These are phyloP conservation scores for Alternaria arborescens DNA, from an alignment of 2,329 filamentous ascomycete species.

Conservation along the genomic window DNA sequence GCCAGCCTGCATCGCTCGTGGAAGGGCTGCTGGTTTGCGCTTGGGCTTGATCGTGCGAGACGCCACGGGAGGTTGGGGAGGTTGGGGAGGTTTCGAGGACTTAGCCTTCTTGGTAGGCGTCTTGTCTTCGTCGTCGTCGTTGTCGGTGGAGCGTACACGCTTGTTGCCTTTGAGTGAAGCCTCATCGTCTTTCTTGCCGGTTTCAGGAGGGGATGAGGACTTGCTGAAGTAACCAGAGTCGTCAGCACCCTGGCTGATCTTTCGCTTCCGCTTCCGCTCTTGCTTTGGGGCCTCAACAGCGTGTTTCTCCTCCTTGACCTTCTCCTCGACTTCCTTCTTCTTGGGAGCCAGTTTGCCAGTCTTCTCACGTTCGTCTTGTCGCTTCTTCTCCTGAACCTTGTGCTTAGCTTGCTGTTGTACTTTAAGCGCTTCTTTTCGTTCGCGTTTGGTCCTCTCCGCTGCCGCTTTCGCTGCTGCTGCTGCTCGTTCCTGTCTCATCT, in stretches of 20 bases:
- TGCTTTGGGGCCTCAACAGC: neutral
- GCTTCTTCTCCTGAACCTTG: neutral
- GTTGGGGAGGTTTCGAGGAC: neutral
- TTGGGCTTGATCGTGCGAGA: neutral
- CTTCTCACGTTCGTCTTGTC: neutral
- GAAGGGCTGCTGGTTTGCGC: neutral
- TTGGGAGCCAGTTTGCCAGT: neutral
- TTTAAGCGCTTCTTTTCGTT: neutral
- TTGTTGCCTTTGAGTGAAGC: constrained; percentile 1
- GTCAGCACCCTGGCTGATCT: neutral
- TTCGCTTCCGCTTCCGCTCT: neutral
- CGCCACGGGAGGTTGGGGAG: neutral
- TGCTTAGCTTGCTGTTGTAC: neutral
- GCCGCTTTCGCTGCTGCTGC: neutral
- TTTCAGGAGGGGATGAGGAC: neutral
- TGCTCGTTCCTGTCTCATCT: neutral
- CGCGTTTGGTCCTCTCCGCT: neutral
- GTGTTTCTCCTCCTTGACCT: neutral
- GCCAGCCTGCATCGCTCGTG: neutral
- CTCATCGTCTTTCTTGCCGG: neutral
- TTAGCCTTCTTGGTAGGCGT: neutral
- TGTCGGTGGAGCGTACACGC: neutral
- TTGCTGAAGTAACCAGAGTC: neutral
- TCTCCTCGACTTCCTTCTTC: neutral
- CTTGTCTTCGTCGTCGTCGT: neutral